A percentile compares a stretch with the other conserved stretches of the same genome.
Conservation (phyloP, 2,329 filamentous ascomycete species). For the Alternaria arborescens region DNA sequence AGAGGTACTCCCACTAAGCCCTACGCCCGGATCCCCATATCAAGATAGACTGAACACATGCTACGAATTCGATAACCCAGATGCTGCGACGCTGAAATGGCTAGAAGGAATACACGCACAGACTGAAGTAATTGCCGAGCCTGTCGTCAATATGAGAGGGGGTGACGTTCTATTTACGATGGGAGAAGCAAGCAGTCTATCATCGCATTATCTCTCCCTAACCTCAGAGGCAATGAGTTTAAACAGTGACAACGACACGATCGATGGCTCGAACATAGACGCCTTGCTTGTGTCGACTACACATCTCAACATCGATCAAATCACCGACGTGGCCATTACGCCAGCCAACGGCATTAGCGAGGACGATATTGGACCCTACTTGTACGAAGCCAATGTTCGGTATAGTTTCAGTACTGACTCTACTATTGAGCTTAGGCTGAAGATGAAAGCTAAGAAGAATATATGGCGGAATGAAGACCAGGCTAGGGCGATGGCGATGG, state of each 20-base stretch:
- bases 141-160: neutral
- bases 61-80: neutral
- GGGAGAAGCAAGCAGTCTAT: neutral
- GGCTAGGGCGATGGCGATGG: slow-evolving; percentile 6
- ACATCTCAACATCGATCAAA: neutral
- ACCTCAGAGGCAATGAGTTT: neutral
- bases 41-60: neutral
- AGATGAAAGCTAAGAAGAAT: neutral
- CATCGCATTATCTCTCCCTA: neutral
- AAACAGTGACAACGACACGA: neutral
- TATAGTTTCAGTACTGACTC: slow-evolving; percentile 11
- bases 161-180: too few species aligned
- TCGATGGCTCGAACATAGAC: neutral
- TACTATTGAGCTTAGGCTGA: neutral
- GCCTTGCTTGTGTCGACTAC: neutral
- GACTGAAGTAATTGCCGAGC: neutral
- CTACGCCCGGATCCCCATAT: neutral
- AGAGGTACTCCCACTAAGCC: neutral
- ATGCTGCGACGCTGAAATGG: neutral
- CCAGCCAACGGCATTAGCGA: neutral
- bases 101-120: neutral
- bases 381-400: neutral
- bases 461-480: slow-evolving; percentile 2
- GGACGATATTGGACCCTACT: neutral
- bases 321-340: slow-evolving; percentile 3